Base-by-base conservation (phyloP, 202 grass and related monocot genomes). In the Saccharum hybrid region DNA sequence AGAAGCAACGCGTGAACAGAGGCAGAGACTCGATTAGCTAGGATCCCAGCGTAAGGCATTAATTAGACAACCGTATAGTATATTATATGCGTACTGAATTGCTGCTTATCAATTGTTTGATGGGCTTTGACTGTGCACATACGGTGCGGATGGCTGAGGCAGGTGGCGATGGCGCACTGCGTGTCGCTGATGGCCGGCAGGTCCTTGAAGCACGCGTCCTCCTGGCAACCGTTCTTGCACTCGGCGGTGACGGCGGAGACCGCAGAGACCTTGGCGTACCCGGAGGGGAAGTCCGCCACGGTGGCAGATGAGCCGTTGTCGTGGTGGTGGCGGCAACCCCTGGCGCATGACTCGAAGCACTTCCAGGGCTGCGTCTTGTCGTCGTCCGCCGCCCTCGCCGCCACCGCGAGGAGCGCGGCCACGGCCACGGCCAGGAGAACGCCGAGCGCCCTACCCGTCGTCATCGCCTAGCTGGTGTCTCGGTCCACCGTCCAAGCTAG, bases 181-280 rank as follows among this genome's bases (percentile, higher is more conserved):
- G 13, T 71, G 86, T 68, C 74, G 81, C 75, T 66, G 14, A 88
- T 52, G 60, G 68, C 38, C 39, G 68, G 68, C 48, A 68, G 28
- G 45, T 79, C 81, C 38, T 61, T 16, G 68, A 79, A 84, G 86
- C 86, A 84, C 37, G 43, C 68, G 37, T 78, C 40, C 10, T 31
- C 10, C 19, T 16, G 22, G 86, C 86, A 84, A 30, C 51, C 31
- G 57, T 34, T 11, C 75, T 79, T 88, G 68, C 86, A 88, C 48
- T 73, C n/a, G 46, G 15, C 38, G 73, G 63, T 26, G 54, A 28
- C 54, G 40, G 5, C 12, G 16, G 13, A 16, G 31, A 5, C 51
- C 7, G 5, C 12, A 11, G 13, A 16, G 31, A 5, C 51, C 7
- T 9, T 10, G 56, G 19, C n/a, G 34, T 19, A 8, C 7, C 49